Evolutionary conservation across 2,329 filamentous ascomycete genomes (phyloP), one percentile per base, ranked within the genome.

Genomic region (Xylaria sp.): DNA sequence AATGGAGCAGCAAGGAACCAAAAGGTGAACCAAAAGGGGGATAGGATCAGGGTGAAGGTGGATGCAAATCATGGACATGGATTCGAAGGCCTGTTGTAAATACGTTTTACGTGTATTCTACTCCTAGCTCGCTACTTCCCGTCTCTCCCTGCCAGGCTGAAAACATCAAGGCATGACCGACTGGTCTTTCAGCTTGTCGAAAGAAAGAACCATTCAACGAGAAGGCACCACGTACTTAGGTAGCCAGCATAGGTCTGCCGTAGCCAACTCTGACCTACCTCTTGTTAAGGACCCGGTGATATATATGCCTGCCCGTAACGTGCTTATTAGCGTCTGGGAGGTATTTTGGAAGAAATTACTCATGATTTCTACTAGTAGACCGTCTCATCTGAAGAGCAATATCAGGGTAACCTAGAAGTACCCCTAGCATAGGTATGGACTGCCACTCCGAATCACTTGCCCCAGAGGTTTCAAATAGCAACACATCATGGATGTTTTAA

Each of bases 11-110:
- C 13, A 39, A 39, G 50, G 57, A 58, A 51, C 53, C 48, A 66
- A n/a, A n/a, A n/a, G n/a, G n/a, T 48, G 57, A 58, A 51, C 53
- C 48, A 61, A 42, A 61, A 59, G 53, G 50, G 54, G 21, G 44
- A 53, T 38, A 52, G 61, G 22, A 48, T 50, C 26, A 34, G 40
- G 38, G n/a, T 45, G 44, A 53, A 44, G 46, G 56, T 16, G 16
- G 34, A 21, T n/a, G 45, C 19, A 20, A 16, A 24, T 19, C 42
- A 26, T 19, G 55, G 19, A 19, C 26, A 52, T 37, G 34, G 17
- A 19, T n/a, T 39, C 9, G 21, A 34, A 47, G 19, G 1, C 39
- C 39, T 13, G 40, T 22, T 40, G n/a, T n/a, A n/a, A n/a, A n/a
- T n/a, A n/a, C n/a, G n/a, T n/a, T n/a, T n/a, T n/a, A n/a, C n/a